phyloP scores from a whole-genome alignment of 345 rosid species.

The Syzygium aqueum region DNA sequence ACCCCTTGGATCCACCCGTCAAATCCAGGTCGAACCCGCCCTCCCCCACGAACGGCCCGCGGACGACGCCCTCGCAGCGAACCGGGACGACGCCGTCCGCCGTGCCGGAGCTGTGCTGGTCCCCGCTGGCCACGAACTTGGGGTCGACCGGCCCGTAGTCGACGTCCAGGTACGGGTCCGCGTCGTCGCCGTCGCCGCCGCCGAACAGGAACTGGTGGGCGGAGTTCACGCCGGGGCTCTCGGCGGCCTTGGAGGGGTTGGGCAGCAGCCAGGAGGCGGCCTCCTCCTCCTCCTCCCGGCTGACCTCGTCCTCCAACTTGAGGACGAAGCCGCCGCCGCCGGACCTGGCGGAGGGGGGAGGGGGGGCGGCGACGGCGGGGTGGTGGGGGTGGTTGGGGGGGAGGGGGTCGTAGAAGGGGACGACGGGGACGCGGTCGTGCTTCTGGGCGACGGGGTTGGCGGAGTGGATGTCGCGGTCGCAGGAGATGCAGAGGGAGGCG shows the following conservation, averaged over 20 bases:
- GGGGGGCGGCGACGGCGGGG: conserved; percentile 7
- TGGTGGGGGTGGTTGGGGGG: not conserved
- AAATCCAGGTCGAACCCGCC: conserved; percentile 58
- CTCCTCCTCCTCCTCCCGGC: conserved; percentile 88
- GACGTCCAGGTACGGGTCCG: conserved; percentile 72
- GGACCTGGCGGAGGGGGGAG: not conserved
- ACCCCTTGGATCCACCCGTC: conserved; percentile 38
- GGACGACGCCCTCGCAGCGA: conserved; percentile 13
- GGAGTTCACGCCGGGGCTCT: conserved; percentile 47
- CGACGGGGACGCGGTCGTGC: conserved; percentile 81
- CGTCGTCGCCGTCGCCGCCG: conserved; percentile 22
- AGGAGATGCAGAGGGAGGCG: conserved; percentile 89
- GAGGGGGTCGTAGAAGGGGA: conserved; percentile 57
- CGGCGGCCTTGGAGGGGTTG: conserved; percentile 46
- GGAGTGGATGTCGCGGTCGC: conserved; percentile 97
- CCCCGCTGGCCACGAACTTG: conserved; percentile 45
- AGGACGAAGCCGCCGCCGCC: conserved; percentile 35
- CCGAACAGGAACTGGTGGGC: conserved; percentile 53
- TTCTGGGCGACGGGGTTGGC: conserved; percentile 91
- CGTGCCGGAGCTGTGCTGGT: conserved; percentile 66
- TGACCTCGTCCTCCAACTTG: conserved; percentile 35
- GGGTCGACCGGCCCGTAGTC: conserved; percentile 52
- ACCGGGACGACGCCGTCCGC: not conserved
- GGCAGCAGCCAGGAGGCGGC: conserved; percentile 78
- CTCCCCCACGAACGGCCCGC: conserved; percentile 13